Base-by-base conservation (phyloP, 345 rosid genomes). In the Ailanthus altissimus region DNA sequence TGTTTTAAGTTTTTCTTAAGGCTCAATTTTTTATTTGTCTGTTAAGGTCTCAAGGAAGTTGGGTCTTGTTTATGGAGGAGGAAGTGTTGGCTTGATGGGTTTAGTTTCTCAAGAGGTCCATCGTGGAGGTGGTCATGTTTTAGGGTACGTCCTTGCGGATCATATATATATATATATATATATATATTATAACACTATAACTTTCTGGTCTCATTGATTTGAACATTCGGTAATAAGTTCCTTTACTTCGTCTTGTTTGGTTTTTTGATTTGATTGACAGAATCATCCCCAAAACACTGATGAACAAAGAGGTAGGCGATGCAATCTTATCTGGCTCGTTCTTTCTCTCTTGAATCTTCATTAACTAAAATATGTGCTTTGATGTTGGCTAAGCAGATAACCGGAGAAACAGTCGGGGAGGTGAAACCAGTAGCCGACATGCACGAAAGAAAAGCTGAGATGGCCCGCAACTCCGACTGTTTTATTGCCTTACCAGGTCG, bases 231-330 rank as follows among this genome's bases (percentile, higher is more conserved):
- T 36, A 54, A 40, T 14, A 40, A 26, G 0, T 69, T 47, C 16
- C 43, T 36, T 68, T 21, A 10, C 43, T 16, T 16, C 40, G 38
- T 40, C 14, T 13, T 53, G 51, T 47, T 42, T 18, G 45, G 57
- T 36, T 45, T 80, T 7, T 32, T 75, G 25, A 5, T 70, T 75
- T 81, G 67, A 25, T 69, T 42, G 63, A 57, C 85, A 94, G 97
- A 78, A 86, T 94, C 81, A 90, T 94, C 77, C 98, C 98, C 66
- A 91, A 81, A 83, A 93, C 93, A 60, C 89, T 94, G 71, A 94
- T 94, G 98, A 83, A 68, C 84, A 90, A 91, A 88, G 95, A 94
- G 97, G 98, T 94, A 49, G 32, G 18, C 3, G 38, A 11, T 53
- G 21, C 21, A 53, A 12, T 46, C 10, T 46, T 0, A 46, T 61